A percentile compares a stretch with the other conserved stretches of the same genome.
These are phyloP conservation scores for Halophytophthora polymorphica DNA, from an alignment of 352 stramenopile species.

Conservation along the genomic window DNA sequence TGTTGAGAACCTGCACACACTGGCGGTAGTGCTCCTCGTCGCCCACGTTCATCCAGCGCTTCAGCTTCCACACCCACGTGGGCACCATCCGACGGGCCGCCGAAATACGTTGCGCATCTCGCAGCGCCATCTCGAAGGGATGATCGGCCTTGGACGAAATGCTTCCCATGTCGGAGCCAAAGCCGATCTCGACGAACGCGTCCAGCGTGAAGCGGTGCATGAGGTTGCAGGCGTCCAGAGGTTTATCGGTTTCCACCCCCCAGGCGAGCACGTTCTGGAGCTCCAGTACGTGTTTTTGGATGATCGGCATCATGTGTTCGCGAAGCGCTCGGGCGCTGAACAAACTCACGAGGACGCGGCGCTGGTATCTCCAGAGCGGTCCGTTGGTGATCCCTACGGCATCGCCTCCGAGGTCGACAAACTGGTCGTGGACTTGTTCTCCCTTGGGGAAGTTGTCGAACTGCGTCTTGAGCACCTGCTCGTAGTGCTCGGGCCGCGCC, in stretches of 20 bases:
- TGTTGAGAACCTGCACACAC: constrained; percentile 25
- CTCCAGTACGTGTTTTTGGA: constrained; percentile 29
- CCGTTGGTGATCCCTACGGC: constrained; percentile 45
- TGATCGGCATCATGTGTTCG: constrained; percentile 36
- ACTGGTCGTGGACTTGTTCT: constrained; percentile 30
- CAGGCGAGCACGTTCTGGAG: constrained; percentile 29
- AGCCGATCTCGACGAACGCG: constrained; percentile 43
- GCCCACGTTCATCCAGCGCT: constrained; percentile 41
- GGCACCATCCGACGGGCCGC: constrained; percentile 25
- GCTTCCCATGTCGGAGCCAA: constrained; percentile 33
- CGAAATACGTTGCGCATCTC: constrained; percentile 33
- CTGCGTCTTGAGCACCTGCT: constrained; percentile 55
- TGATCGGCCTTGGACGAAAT: constrained; percentile 41
- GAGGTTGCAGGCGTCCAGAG: constrained; percentile 34
- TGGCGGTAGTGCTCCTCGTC: constrained; percentile 25
- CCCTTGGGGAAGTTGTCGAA: constrained; percentile 56
- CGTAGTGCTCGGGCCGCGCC: constrained; percentile 43
- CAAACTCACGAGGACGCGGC: constrained; percentile 34
- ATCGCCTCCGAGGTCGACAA: constrained; percentile 49
- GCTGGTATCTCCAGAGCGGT: constrained; percentile 44
- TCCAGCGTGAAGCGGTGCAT: constrained; percentile 48
- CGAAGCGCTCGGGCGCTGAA: constrained; percentile 39
- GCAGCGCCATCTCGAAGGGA: constrained; percentile 35
- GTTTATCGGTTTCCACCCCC: constrained; percentile 11
- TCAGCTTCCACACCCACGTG: constrained; percentile 40